These are phyloP conservation scores for Parathielavia hyrcaniae DNA, from an alignment of 495 filamentous ascomycete genomes.

Conservation along the genomic window DNA sequence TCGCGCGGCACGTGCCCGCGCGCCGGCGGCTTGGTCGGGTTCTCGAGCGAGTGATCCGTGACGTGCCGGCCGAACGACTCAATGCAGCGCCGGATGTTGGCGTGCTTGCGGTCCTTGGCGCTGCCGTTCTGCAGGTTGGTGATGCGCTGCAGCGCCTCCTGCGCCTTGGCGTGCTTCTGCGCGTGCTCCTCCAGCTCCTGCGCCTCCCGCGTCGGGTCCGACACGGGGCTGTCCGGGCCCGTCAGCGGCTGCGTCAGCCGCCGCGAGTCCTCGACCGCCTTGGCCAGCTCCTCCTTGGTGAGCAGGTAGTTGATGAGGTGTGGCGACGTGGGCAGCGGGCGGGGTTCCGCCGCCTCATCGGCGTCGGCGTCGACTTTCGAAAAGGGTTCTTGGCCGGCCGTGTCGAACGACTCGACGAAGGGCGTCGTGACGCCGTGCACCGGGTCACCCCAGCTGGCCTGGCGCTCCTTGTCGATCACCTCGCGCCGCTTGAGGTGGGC, in stretches of 20 bases:
- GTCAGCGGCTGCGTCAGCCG: conserved; percentile 53
- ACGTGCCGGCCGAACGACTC: conserved; percentile 83
- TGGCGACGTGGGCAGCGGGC: conserved; percentile 38
- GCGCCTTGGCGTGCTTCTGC: conserved; percentile 47
- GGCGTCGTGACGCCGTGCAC: conserved; percentile 70
- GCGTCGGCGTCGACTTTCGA: conserved; percentile 37
- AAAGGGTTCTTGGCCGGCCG: conserved; percentile 40
- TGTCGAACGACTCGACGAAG: conserved; percentile 77
- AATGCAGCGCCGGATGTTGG: conserved; percentile 77
- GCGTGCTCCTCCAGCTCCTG: conserved; percentile 34
- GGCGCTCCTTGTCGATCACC: conserved; percentile 56
- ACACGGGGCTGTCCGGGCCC: conserved; percentile 29
- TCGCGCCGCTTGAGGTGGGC: conserved; percentile 69
- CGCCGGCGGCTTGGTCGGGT: conserved; percentile 45
- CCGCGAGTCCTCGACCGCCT: conserved; percentile 58
- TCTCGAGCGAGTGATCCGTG: conserved; percentile 61
- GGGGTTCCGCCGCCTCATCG: conserved; percentile 29
- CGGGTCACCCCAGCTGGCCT: conserved; percentile 62
- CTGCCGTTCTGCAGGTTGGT: conserved; percentile 65
- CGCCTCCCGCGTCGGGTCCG: conserved; percentile 45
- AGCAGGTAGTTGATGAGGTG: conserved; percentile 70
- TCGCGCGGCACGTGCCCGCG: conserved; percentile 36
- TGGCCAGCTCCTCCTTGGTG: conserved; percentile 54
- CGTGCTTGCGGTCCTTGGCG: conserved; percentile 65
- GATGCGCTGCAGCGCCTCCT: conserved; percentile 68